These are phyloP conservation scores for Mycena pura DNA, from an alignment of 768 basidiomycete species.

Conservation along the genomic window DNA sequence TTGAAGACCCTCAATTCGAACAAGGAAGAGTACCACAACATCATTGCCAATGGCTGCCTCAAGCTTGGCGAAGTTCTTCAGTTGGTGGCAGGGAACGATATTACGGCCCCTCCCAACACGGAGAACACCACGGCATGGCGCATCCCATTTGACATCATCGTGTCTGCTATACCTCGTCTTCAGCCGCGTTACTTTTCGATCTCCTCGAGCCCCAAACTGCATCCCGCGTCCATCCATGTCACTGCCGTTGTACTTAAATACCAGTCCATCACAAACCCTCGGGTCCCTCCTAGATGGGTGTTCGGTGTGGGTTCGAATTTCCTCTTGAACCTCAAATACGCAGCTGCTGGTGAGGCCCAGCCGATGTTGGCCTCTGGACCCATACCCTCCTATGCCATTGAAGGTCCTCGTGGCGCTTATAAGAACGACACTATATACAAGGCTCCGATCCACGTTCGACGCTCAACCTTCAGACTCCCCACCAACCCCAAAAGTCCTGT, in stretches of 20 bases:
- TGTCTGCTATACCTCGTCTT: constrained; percentile 91
- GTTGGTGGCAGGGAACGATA: constrained; percentile 83
- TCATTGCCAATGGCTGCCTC: constrained; percentile 82
- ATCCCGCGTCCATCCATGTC: constrained; percentile 90
- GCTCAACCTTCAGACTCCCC: constrained; percentile 96
- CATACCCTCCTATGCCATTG: constrained; percentile 81
- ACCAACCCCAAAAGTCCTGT: constrained; percentile 98
- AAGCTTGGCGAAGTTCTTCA: constrained; percentile 95
- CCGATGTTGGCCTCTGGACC: constrained; percentile 48
- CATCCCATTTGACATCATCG: constrained; percentile 96
- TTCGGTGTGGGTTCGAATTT: constrained; percentile 96
- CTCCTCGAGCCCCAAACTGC: constrained; percentile 93
- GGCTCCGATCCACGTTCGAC: constrained; percentile 91
- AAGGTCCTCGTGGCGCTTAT: constrained; percentile 90
- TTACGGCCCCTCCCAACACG: constrained; percentile 59
- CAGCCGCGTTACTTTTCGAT: constrained; percentile 99
- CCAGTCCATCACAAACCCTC: constrained; percentile 64
- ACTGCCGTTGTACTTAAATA: constrained; percentile 97
- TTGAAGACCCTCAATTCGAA: constrained; percentile 81
- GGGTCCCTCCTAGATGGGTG: constrained; percentile 68
- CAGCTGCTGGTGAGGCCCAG: constrained; percentile 64
- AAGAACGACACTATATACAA: constrained; percentile 74
- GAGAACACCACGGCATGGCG: constrained; percentile 85
- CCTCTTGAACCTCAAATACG: constrained; percentile 88
- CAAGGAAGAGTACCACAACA: constrained; percentile 85